Evolutionary conservation across 176 grass and related monocot genomes (phyloP), one percentile per base, ranked within the genome.

Genomic region (Avena insularis): DNA sequence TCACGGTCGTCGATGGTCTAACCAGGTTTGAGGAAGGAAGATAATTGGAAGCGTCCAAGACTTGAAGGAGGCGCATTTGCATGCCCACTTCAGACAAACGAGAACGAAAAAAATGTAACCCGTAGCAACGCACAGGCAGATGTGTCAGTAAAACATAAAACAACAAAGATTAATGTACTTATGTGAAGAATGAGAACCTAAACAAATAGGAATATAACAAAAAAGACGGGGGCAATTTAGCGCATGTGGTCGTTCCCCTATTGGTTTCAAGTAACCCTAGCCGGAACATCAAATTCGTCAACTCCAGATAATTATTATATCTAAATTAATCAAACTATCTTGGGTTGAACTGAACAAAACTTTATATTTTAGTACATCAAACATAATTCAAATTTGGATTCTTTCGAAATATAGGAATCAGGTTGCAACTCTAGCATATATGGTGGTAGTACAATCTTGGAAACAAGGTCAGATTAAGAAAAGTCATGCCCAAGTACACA

Each of bases 391-490:
- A 17, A 53, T 20, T 31, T 69, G 49, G 9, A 11, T 38, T 53
- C 48, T 40, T 79, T 25, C n/a, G 4, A 71, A 86, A 61, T 43
- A 63, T n/a, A 82, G 15, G 56, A 57, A 63, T 12, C 14, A 77
- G 38, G 40, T 13, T 16, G 69, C 15, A 73, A 58, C 48, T 83
- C 33, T 54, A 58, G 12, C 35, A 72, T 74, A 31, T 47, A 31
- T 48, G 23, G 13, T 55, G 58, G 20, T n/a, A 55, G 36, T 69
- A 67, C 3, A 2, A 54, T 78, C 54, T 56, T n/a, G 33, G 31
- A 86, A 78, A 51, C 61, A 78, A 46, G 5, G 33, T 57, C 62
- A 9, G 84, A 78, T 86, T 56, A 33, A 40, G 35, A 85, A 43
- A 43, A 2, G 19, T 51, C 20, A 17, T 85, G 12, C 21, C 14